Base-by-base conservation (phyloP, 2,329 filamentous ascomycete species). In the Cordyceps javanica region DNA sequence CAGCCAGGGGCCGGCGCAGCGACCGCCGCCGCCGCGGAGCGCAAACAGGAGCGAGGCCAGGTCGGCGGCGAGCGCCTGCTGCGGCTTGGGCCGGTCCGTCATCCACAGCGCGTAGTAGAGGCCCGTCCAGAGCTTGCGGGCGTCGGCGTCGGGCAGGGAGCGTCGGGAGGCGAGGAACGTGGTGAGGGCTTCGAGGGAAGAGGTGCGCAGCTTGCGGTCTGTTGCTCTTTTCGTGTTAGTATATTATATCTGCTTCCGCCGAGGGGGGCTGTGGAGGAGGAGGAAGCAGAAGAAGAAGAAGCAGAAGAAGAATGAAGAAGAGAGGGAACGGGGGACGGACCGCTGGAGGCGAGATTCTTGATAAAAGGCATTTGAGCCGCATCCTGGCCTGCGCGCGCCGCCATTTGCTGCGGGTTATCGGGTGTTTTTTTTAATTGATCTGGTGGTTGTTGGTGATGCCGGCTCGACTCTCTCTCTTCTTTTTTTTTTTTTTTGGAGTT, bases 71-170 rank as follows among this genome's bases (percentile, higher is more conserved):
- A 97, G 87, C 44, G 82, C 82, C 77, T 96, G 91, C 77, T 97
- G 93, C 3, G 89, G 87, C n/a, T 86, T 75, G 11, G 91, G 87
- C 49, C 91, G 89, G 78, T 97, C 92, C 72, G 88, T 91, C 86
- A 96, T 94, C 88, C 91, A 97, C 67, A 94, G 83, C 68, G 87
- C 88, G 79, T 91, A 97, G 78, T 94, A 97, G 21, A 97, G 82
- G 5, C 91, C 93, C 70, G 95, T 96, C 91, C 91, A 96, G 63
- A 97, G 82, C 76, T 96, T 96, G 60, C 93, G 78, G 51, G 90
- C 78, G 62, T 96, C 91, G 63, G 88, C 72, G 41, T 82, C 76
- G 19, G 82, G 75, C 60, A 97, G 82, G 55, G 72, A 66, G 38
- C 76, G 70, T 41, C 82, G 80, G 60, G 82, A 79, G 61, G 83